Base-by-base conservation (phyloP, 108 stramenopile species). In the Pseudonitzschia multistriata region DNA sequence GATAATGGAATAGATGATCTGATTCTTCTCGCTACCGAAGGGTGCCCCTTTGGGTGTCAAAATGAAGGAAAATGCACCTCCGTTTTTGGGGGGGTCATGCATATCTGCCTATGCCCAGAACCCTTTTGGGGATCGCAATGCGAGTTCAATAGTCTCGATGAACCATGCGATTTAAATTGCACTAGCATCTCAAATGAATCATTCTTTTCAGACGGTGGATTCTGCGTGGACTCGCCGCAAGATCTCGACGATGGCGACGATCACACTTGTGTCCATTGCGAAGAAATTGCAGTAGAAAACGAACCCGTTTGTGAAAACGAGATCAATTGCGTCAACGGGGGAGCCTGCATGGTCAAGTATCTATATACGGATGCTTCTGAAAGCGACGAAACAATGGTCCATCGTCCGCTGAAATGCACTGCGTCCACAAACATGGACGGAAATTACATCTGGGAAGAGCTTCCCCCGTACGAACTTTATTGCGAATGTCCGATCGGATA, bases 41-140 rank as follows among this genome's bases (percentile, higher is more conserved):
- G 33, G 0, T 59, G 57, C n/a, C 57, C 57, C n/a, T n/a, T 59
- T 5, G 57, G 35, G 5, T 59, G 57, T 15, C 29, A 59, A 59
- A 59, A 59, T n/a, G 57, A 35, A 19, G 57, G 57, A 15, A 11
- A 59, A 33, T 59, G 57, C 35, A 59, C 35, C 36, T 59, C 57
- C 3, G 19, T 59, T 0, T 59, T 35, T 35, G 57, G 57, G 3
- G 57, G 57, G 14, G 7, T 59, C 6, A 21, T 15, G 15, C 35
- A 33, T 19, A n/a, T 15, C n/a, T 59, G 57, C n/a, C 11, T 59
- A 30, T 59, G 57, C 19, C 28, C 29, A n/a, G 57, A 59, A 35
- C 57, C 57, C 25, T 59, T 1, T 35, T 59, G 57, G 57, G 57
- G 57, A 35, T 17, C 57, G 17, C 6, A 59, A 34, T 59, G 57